Evolutionary conservation across 148 eudicot genomes (phyloP), one percentile per base, ranked within the genome.

Genomic region (Persicaria maculosa): DNA sequence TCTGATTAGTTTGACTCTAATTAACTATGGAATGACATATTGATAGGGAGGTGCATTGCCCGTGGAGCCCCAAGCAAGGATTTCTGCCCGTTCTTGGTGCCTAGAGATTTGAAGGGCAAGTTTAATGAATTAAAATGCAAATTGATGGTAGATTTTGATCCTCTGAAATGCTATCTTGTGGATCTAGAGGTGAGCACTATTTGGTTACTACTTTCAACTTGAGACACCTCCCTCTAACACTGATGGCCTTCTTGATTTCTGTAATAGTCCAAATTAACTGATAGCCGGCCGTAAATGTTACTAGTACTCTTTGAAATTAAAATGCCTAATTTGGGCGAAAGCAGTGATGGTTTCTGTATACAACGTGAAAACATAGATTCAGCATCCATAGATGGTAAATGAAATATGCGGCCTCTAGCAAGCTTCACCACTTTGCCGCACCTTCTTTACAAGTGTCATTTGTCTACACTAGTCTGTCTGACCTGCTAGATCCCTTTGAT

Each of bases 61-160:
- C 84, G 82, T 44, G 99, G 96, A 53, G 82, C 83, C 46, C 76
- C 92, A 76, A 89, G 92, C 90, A 90, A 90, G 81, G 77, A 62
- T 74, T 95, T 95, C 80, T 84, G 79, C 52, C 97, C 99, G 45
- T 81, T 85, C 53, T 45, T 92, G 61, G 75, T 75, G 50, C 82
- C 83, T 47, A 81, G 74, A 52, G 87, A 88, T 74, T 40, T 75
- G 79, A 90, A 83, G 73, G 85, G 83, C 64, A 84, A 77, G 82
- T 80, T 79, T 72, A 88, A 84, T 75, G 82, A 77, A 69, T 44
- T 87, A 57, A 85, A 85, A 81, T 71, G 80, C 53, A 89, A 86
- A 85, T 79, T 95, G 75, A 87, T 92, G 97, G 91, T 95, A 31
- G 85, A 87, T 81, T 95, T 92, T 76, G 91, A 95, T 85, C 99